Percentiles rank a stretch among this genome's conserved stretches.
These are phyloP conservation scores for Eucalyptus pauciflora DNA, from an alignment of 345 rosid genomes.

Conservation along the genomic window DNA sequence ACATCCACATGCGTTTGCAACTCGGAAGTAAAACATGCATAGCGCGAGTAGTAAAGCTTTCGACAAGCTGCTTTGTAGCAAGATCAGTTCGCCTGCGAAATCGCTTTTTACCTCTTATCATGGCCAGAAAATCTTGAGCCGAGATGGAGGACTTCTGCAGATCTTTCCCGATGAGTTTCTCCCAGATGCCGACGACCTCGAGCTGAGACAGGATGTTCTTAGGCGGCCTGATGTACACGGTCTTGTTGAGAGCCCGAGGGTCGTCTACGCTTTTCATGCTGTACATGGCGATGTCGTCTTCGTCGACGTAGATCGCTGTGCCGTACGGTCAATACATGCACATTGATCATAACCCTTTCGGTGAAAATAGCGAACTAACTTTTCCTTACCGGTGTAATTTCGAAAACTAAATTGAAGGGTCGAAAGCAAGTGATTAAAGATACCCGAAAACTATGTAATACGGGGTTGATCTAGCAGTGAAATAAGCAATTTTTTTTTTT, in stretches of 20 bases:
- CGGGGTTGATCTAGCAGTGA: background rate
- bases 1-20: background rate
- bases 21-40: background rate
- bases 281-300: constrained; percentile 46
- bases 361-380: background rate
- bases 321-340: background rate
- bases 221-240: constrained; percentile 32
- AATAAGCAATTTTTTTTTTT: background rate
- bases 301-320: constrained; percentile 41
- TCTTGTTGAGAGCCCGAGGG: constrained; percentile 38
- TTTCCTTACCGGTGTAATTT: background rate
- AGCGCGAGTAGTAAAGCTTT: background rate
- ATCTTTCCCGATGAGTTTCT: constrained; percentile 35
- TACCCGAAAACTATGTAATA: background rate
- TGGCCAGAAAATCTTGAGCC: constrained; percentile 22
- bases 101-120: constrained; percentile 16
- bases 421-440: background rate
- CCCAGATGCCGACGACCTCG: constrained; percentile 43
- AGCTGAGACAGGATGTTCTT: constrained; percentile 37
- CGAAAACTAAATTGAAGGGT: background rate
- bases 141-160: constrained; percentile 27
- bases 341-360: background rate
- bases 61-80: background rate
- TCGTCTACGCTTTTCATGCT: constrained; percentile 23
- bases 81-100: background rate